Base-by-base conservation (phyloP, 1,284 basidiomycete genomes). In the Cutaneotrichosporon cutaneum region DNA sequence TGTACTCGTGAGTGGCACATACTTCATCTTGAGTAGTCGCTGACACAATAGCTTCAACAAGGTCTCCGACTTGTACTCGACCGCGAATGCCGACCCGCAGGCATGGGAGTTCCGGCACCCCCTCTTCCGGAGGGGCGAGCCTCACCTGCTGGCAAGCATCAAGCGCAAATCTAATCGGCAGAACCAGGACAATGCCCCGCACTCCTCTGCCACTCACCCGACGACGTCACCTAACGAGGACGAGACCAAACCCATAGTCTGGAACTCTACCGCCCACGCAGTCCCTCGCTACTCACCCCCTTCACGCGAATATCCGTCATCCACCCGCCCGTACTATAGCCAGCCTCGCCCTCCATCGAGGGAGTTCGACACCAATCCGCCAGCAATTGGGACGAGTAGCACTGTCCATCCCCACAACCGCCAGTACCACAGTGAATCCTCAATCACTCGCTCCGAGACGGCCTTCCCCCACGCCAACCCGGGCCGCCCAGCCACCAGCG, bases 21-120 rank as follows among this genome's bases (percentile, higher is more conserved):
- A 2, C 0, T 14, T 24, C n/a, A 33, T 10, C 32, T 47, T 26
- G 35, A 10, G 32, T n/a, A 35, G n/a, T 33, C 18, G 6, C 16
- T 51, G 14, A 42, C 39, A 9, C 18, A 26, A 26, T 24, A 77
- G 74, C 2, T 79, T 79, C 70, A 77, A 74, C 67, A 78, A 78
- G 71, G 79, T 80, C 24, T 79, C 78, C 53, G 79, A 81, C 59
- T 70, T 79, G 1, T 77, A 77, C 56, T 64, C 67, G 33, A 70
- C 72, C 2, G 70, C 75, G 9, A 70, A 76, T 1, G 62, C 68
- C 21, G 74, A 76, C 36, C 72, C 76, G 0, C 72, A 75, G n/a
- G 76, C 80, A 0, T 81, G 80, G 80, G 81, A 82, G 66, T 82
- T 82, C 60, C 73, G 78, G 26, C 80, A 82, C 60, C 71, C 74